phyloP scores from a whole-genome alignment of 768 basidiomycete species.

The Lentinula lateritia region DNA sequence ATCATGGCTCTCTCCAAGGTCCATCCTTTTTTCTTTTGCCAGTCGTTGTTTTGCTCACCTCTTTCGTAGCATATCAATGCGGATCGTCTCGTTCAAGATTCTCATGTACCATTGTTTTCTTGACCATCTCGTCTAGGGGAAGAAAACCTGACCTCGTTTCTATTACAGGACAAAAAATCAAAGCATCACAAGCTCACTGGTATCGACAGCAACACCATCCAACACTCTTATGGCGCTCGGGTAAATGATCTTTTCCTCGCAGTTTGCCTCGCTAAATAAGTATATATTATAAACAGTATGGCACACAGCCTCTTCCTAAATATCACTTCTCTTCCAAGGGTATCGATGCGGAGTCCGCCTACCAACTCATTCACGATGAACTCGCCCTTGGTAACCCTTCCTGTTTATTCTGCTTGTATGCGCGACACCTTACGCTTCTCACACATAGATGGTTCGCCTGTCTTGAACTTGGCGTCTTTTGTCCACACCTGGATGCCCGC shows the following conservation, averaged over 20 bases:
- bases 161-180: slow-evolving; percentile 40
- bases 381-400: slow-evolving; percentile 53
- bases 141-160: slow-evolving; percentile 3
- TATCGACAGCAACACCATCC: slow-evolving; percentile 23
- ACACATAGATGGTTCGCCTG: slow-evolving; percentile 46
- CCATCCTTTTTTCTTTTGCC: background rate
- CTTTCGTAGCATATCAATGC: slow-evolving; percentile 57
- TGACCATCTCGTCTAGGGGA: background rate
- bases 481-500: slow-evolving; percentile 60
- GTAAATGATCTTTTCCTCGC: background rate
- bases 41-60: slow-evolving; percentile 2
- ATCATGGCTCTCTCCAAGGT: slow-evolving; percentile 63
- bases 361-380: slow-evolving; percentile 56
- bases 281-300: slow-evolving; percentile 28
- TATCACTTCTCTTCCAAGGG: slow-evolving; percentile 53
- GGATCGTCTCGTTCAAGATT: slow-evolving; percentile 54
- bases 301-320: slow-evolving; percentile 65
- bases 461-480: slow-evolving; percentile 61
- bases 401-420: slow-evolving; percentile 14
- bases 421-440: slow-evolving; percentile 37
- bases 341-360: slow-evolving; percentile 46
- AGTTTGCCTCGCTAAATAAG: background rate
- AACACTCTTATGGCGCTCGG: slow-evolving; percentile 52
- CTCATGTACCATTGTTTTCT: slow-evolving; percentile 34
- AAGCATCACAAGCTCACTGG: slow-evolving; percentile 30